Base-by-base conservation (phyloP, 345 rosid species). In the Salix udensis region DNA sequence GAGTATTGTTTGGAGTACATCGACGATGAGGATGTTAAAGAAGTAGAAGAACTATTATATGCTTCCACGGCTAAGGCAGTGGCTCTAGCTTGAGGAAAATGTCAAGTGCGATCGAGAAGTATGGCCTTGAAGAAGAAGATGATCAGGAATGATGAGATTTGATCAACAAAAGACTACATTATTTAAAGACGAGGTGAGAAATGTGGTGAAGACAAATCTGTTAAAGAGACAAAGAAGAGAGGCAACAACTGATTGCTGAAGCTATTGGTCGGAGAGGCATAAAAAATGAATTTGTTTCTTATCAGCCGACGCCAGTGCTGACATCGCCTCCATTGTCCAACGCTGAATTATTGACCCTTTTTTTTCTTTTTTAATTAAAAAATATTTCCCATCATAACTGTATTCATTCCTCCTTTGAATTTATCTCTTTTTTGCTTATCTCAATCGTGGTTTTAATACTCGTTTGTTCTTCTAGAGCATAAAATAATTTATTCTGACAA, bases 321-420 rank as follows among this genome's bases (percentile, higher is more conserved):
- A 76, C 81, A n/a, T 60, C 46, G 36, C 40, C 23, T 37, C 10
- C 42, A 21, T 12, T 13, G 84, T 78, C 80, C 60, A 53, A 12
- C 30, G 55, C 64, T 73, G 70, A 72, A 76, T 62, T 76, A 46
- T 86, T 78, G 84, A 84, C 85, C 82, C 73, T 19, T 18, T n/a
- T 74, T 39, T 39, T 50, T 3, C 36, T 6, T 71, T 14, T 10
- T 34, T 2, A 40, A 55, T 40, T 71, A 26, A 50, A 34, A 40
- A 52, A 34, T 75, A 37, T 4, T 19, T 55, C 46, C 61, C 73
- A 23, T 16, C 60, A 75, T 55, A 40, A 31, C 28, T 34, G 60
- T 7, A 34, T 16, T 15, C 42, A 6, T 34, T 66, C 36, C 6
- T 66, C 44, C 42, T 66, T 16, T 16, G 70, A 5, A 30, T 21